A percentile compares a stretch with the other conserved stretches of the same genome.
phyloP scores from a whole-genome alignment of 768 basidiomycete species.

The Russula earlei region DNA sequence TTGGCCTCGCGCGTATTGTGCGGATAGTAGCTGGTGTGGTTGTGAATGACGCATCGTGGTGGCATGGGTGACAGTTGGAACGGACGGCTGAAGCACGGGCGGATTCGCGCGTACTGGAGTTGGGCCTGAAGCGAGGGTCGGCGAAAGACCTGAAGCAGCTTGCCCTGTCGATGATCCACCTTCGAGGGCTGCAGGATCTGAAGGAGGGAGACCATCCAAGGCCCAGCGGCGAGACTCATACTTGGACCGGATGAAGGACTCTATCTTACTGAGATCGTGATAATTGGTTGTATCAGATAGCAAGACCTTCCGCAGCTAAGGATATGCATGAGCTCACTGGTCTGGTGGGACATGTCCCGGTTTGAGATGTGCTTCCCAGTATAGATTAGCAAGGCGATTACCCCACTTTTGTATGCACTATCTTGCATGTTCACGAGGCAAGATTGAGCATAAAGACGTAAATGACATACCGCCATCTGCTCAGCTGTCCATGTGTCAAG shows the following conservation, averaged over 20 bases:
- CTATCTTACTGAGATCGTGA: slow-evolving; percentile 72
- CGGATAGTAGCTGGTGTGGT: slow-evolving; percentile 47
- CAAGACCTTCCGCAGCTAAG: neutral
- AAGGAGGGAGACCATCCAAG: slow-evolving; percentile 74
- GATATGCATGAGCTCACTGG: slow-evolving; percentile 52
- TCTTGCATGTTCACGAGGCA: neutral
- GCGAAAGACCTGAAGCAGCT: slow-evolving; percentile 17
- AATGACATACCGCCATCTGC: slow-evolving; percentile 72
- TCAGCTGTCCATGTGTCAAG: slow-evolving; percentile 97
- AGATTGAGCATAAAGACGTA: neutral
- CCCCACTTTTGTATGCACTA: slow-evolving; percentile 91
- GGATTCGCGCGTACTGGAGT: slow-evolving; percentile 24
- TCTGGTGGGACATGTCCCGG: slow-evolving; percentile 87
- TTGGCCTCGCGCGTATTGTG: slow-evolving; percentile 13
- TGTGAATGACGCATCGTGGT: slow-evolving; percentile 37
- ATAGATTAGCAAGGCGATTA: slow-evolving; percentile 82
- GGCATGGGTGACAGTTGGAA: slow-evolving; percentile 20
- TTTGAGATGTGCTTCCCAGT: slow-evolving; percentile 96
- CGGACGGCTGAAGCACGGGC: slow-evolving; percentile 24
- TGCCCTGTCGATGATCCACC: slow-evolving; percentile 26
- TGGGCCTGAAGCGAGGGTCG: slow-evolving; percentile 14
- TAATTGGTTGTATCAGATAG: neutral
- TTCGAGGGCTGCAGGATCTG: slow-evolving; percentile 74
- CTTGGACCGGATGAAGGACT: slow-evolving; percentile 93
- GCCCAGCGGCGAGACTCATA: slow-evolving; percentile 95